Evolutionary conservation across 768 basidiomycete species (phyloP).

Genomic region (Fibroporia radiculosa): DNA sequence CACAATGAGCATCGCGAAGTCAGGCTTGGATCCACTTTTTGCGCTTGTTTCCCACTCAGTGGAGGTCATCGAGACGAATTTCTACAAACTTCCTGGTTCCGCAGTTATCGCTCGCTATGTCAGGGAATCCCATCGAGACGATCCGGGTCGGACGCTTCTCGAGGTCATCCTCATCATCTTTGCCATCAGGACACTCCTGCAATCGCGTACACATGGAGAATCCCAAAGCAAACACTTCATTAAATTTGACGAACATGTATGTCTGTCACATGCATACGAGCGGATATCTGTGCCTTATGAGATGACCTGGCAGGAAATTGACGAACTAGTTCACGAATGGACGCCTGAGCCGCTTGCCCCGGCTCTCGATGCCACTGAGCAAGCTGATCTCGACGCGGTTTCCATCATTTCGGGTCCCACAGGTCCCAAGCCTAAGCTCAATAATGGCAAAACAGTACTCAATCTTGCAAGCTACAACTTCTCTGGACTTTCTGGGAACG

Average conservation of each 20-base stretch:
- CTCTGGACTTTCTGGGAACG: slow-evolving; percentile 81
- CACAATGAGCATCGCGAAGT: slow-evolving; percentile 30
- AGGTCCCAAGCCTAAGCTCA: slow-evolving; percentile 76
- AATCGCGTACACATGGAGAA: slow-evolving; percentile 83
- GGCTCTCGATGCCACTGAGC: slow-evolving; percentile 51
- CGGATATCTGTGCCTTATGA: neutral
- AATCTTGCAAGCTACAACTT: slow-evolving; percentile 94
- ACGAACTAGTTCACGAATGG: slow-evolving; percentile 97
- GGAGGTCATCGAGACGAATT: slow-evolving; percentile 51
- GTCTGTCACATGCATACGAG: slow-evolving; percentile 9
- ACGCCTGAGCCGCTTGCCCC: slow-evolving; percentile 73
- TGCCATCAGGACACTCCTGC: slow-evolving; percentile 83
- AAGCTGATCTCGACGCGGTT: slow-evolving; percentile 61
- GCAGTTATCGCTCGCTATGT: slow-evolving; percentile 85
- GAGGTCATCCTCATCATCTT: slow-evolving; percentile 86
- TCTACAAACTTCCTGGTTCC: slow-evolving; percentile 74
- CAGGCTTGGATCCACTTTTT: slow-evolving; percentile 47
- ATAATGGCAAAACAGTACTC: slow-evolving; percentile 65
- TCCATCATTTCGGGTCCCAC: slow-evolving; percentile 76
- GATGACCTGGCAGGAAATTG: slow-evolving; percentile 65
- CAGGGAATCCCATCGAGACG: slow-evolving; percentile 91
- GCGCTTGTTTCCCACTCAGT: slow-evolving; percentile 57
- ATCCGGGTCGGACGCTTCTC: slow-evolving; percentile 85
- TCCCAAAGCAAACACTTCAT: slow-evolving; percentile 83
- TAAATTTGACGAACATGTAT: slow-evolving; percentile 82